Evolutionary conservation across 2,329 filamentous ascomycete species (phyloP).

Genomic region (Pyrenophora graminea): DNA sequence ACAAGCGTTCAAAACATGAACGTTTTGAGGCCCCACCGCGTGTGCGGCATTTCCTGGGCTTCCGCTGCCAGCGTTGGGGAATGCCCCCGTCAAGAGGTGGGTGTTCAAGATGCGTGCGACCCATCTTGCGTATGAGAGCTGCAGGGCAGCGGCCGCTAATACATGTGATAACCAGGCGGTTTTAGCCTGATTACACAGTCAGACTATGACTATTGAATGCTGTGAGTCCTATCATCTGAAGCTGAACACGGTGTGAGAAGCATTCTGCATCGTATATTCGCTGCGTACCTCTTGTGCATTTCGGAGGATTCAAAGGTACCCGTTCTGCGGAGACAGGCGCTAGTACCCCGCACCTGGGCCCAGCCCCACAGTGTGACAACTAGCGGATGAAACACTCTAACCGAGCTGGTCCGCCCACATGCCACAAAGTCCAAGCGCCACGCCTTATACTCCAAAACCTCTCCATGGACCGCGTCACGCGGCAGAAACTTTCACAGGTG

Average conservation of each 20-base stretch:
- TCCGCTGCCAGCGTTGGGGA: slow-evolving; percentile 14
- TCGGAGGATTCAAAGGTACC: neutral
- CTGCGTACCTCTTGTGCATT: neutral
- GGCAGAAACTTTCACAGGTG: neutral
- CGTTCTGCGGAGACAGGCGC: no score
- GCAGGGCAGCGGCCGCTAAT: slow-evolving; percentile 3
- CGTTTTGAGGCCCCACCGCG: slow-evolving; percentile 20
- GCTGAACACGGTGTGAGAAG: neutral
- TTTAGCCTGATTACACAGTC: slow-evolving; percentile 3
- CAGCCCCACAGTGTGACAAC: slow-evolving; percentile 1
- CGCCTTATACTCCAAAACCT: neutral
- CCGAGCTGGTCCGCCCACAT: neutral
- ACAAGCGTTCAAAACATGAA: slow-evolving; percentile 1
- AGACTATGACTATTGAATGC: neutral
- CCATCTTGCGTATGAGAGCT: slow-evolving; percentile 2
- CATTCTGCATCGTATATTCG: neutral
- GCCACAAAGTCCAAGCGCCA: neutral
- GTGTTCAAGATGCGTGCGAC: slow-evolving; percentile 2
- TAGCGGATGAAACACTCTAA: neutral
- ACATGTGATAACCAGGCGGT: neutral
- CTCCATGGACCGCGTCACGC: neutral
- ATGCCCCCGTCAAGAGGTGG: slow-evolving; percentile 4
- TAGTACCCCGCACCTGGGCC: no score
- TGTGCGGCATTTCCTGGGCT: slow-evolving; percentile 6
- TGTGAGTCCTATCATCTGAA: neutral